Base-by-base conservation (phyloP, 2,329 filamentous ascomycete species). In the Orbilia ellipsospora region DNA sequence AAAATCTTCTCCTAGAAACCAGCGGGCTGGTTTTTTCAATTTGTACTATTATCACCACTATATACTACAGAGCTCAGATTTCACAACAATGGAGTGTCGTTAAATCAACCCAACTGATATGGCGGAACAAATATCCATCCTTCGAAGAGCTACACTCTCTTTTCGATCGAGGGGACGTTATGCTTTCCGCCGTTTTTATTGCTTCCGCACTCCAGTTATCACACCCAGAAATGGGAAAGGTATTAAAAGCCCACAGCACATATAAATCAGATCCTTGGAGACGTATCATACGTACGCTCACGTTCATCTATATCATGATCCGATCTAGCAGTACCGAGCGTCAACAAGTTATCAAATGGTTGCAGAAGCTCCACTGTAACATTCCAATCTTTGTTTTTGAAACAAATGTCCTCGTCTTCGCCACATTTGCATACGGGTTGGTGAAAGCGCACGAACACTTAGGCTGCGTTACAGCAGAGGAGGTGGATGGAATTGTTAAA, bases 91-190 rank as follows among this genome's bases (percentile, higher is more conserved):
- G 52, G 60, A 16, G 5, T 28, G 44, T 15, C n/a, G 23, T 72
- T 4, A 45, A 23, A 50, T 20, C 52, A 8, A 54, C 36, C 42
- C 54, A 10, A 28, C 8, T 66, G 16, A 62, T 73, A 61, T 73
- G 69, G 69, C 57, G 62, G n/a, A 73, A 73, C 59, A 66, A 64
- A 59, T 66, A 66, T 40, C 69, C 69, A 13, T 73, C 69, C 1
- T 56, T 73, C 55, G 69, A 73, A 36, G 61, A 73, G 16, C 61
- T 73, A 4, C 69, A 73, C 20, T 61, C 69, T 18, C 69, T 73
- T 10, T 73, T 73, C 28, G 55, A 73, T 31, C 61, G 69, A 6
- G 69, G 69, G 13, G 69, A 73, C 20, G 56, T 66, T 12, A 73
- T 73, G 69, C 55, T 73, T 18, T 51, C 69, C 7, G 20, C 69